Evolutionary conservation across 78 protist species (phyloP), one percentile per base, ranked within the genome.

Genomic region (Cyanophora paradoxa): DNA sequence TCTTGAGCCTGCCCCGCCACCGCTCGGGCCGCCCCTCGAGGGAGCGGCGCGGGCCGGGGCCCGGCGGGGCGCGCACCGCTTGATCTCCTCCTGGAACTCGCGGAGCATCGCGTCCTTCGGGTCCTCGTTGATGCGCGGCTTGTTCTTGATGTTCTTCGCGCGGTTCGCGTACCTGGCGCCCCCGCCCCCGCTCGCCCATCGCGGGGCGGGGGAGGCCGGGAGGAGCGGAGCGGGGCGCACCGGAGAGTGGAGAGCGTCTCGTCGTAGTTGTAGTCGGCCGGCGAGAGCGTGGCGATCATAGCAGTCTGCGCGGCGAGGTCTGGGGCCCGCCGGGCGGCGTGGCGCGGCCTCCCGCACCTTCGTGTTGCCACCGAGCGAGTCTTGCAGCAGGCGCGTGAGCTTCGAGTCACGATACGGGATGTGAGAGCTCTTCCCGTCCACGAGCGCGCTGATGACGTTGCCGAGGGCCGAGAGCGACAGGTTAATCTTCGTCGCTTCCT

Each of bases 71-170:
- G 31, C 31, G 42, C 26, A 66, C 33, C 68, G 42, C 50, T 40
- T 11, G 56, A 36, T 64, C 62, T 37, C 65, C 61, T 50, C 88
- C 81, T 81, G 90, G 52, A 79, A 75, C 65, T 87, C 77, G 13
- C 81, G 74, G 58, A 91, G 62, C 83, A 83, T 75, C 8, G 93
- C 88, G 62, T 92, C 96, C 82, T 88, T 86, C 5, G 92, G 92
- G 75, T 93, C 94, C 62, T 86, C 92, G 74, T 93, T 90, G 79
- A 88, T 67, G 62, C 48, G 26, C 24, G 94, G 94, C 74, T 90
- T 87, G 85, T 93, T 93, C 79, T 93, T 89, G 81, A 93, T 89
- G 41, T 75, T 42, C 83, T 89, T 89, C 33, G 97, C 97, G 14
- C 91, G 85, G 74, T 85, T 78, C 11, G 93, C 93, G 56, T 82